A percentile compares a stretch with the other conserved stretches of the same genome.
Conservation (phyloP, 2,329 filamentous ascomycete species). For the Elsinoe australis region DNA sequence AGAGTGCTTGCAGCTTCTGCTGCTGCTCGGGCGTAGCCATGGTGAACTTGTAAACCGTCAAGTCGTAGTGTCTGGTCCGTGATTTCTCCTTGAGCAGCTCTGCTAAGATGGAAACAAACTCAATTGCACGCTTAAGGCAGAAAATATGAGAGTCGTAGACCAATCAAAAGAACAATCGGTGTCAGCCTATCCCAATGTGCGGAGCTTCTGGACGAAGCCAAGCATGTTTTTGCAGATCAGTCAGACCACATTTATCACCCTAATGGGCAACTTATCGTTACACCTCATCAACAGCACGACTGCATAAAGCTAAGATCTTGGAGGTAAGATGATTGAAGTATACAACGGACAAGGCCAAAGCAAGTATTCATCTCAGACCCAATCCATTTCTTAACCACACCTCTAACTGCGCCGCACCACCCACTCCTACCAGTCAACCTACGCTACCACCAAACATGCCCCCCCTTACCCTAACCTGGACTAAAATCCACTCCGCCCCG, state of each 20-base stretch:
- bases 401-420: too few relatives aligned
- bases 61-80: too few relatives aligned
- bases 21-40: constrained; percentile 51
- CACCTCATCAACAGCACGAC: neutral
- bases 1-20: constrained; percentile 69
- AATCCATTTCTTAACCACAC: too few relatives aligned
- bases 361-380: too few relatives aligned
- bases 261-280: neutral
- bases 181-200: neutral
- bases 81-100: too few relatives aligned
- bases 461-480: constrained; percentile 28
- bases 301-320: too few relatives aligned
- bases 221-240: neutral
- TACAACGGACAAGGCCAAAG: too few relatives aligned
- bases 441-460: neutral
- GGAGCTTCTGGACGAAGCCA: constrained; percentile 8
- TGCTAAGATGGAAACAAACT: neutral
- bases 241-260: constrained; percentile 7
- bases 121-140: neutral
- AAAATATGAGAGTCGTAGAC: neutral
- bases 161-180: neutral
- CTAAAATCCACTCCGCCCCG: constrained; percentile 29
- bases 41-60: neutral
- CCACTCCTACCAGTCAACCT: too few relatives aligned
- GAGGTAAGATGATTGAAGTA: too few relatives aligned